Evolutionary conservation across 2,329 filamentous ascomycete species (phyloP), one percentile per base, ranked within the genome.

Genomic region (Aspergillus spinulosporus): DNA sequence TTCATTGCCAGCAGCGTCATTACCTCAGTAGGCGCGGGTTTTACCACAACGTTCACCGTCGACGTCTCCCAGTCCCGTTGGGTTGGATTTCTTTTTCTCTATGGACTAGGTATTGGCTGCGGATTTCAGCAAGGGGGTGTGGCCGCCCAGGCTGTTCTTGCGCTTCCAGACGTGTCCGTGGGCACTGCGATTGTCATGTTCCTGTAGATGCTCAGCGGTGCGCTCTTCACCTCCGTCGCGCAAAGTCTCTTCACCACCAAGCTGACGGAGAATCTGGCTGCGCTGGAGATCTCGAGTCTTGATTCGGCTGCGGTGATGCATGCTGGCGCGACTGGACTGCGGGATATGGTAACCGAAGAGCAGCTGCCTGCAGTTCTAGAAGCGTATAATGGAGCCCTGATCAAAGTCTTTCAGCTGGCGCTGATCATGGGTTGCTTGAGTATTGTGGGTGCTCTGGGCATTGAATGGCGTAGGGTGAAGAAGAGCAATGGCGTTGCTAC

Each of bases 191-290:
- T 74, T 0, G 60, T 75, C 11, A 68, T 73, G 54, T 75, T 77
- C 44, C 44, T 62, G 6, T 72, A 76, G 56, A 71, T 69, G 1
- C 62, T 77, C 1, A 73, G 72, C 4, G 74, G 73, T 4, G 61
- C 74, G 0, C 54, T 76, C 8, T 75, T 74, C 34, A 60, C 75
- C 14, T 72, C 56, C 1, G 53, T 52, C 1, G 56, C 9, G 28
- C 70, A 77, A 57, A 75, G 72, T 3, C 60, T 76, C 4, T 75
- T 77, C 59, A 65, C 66, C n/a, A 75, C 73, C 50, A 57, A 67
- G 21, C 64, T 76, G 1, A 3, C 51, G 15, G 9, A 9, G 2
- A 29, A 31, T 3, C 28, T 54, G 4, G n/a, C 8, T 2, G 8
- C 31, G n/a, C 12, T 5, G 9, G 26, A 48, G 1, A 21, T 37